Evolutionary conservation across 73 alveolate species (phyloP).

Genomic region (Paraurostyla sp.): DNA sequence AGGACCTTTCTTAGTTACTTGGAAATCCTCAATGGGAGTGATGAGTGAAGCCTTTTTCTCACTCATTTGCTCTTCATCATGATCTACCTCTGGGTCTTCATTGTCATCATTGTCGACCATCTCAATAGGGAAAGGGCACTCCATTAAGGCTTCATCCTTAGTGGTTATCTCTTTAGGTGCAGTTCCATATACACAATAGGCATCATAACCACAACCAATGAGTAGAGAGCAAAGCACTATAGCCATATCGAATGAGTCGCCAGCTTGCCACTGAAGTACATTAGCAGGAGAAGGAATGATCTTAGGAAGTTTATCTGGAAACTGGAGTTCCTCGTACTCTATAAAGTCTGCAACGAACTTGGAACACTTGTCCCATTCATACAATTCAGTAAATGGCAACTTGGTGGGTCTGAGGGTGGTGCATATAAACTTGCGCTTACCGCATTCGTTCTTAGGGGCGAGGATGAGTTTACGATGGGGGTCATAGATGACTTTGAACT

Average conservation of each 20-base stretch:
- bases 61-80: slow-evolving; percentile 67
- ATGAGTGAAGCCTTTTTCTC: slow-evolving; percentile 71
- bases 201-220: slow-evolving; percentile 98
- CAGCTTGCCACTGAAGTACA: slow-evolving; percentile 93
- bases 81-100: slow-evolving; percentile 72
- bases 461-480: slow-evolving; percentile 88
- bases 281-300: slow-evolving; percentile 97
- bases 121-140: slow-evolving; percentile 80
- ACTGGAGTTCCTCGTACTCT: slow-evolving; percentile 93
- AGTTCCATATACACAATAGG: slow-evolving; percentile 97
- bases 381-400: slow-evolving; percentile 94
- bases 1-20: slow-evolving; percentile 81
- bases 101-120: slow-evolving; percentile 66
- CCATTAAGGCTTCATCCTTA: slow-evolving; percentile 86
- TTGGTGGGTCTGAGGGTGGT: slow-evolving; percentile 93
- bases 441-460: slow-evolving; percentile 94
- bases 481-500: slow-evolving; percentile 83
- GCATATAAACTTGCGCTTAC: slow-evolving; percentile 91
- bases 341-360: slow-evolving; percentile 93
- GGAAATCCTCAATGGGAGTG: slow-evolving; percentile 80
- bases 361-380: slow-evolving; percentile 95
- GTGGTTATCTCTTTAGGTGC: slow-evolving; percentile 97
- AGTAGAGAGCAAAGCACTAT: slow-evolving; percentile 92
- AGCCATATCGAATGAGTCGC: slow-evolving; percentile 96
- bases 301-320: slow-evolving; percentile 94